These are phyloP conservation scores for Diaporthe batatas DNA, from an alignment of 2,329 filamentous ascomycete genomes.

Conservation along the genomic window DNA sequence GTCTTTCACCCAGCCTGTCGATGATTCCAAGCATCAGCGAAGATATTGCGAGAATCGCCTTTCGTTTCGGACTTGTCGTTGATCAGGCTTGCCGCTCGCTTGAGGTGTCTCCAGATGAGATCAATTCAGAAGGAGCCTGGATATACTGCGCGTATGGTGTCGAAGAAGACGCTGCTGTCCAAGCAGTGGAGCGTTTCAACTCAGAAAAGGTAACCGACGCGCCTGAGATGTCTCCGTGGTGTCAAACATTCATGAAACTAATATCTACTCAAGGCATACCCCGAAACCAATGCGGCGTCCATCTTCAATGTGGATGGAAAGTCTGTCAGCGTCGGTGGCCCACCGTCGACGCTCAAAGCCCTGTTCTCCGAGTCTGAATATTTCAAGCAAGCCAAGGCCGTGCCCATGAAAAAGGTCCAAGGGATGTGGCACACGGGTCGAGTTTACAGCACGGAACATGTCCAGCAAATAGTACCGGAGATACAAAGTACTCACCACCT, in stretches of 20 bases:
- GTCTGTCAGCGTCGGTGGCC: constrained; percentile 13
- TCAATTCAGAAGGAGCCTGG: constrained; percentile 18
- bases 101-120: constrained; percentile 5
- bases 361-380: background rate
- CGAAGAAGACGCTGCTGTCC: background rate
- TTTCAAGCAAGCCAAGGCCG: background rate
- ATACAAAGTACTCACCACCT: background rate
- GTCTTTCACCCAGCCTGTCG: constrained; percentile 6
- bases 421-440: constrained; percentile 14
- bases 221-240: no score
- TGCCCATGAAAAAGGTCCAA: constrained; percentile 4
- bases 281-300: background rate
- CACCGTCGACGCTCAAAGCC: constrained; percentile 3
- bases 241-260: background rate
- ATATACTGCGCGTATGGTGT: background rate
- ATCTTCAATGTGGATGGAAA: constrained; percentile 15
- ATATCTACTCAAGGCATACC: background rate
- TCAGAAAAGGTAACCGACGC: background rate
- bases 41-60: background rate
- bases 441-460: background rate
- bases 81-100: constrained; percentile 11
- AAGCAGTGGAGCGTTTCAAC: background rate
- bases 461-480: background rate
- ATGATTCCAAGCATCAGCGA: background rate
- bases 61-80: background rate